These are phyloP conservation scores for Spinellus fusiger DNA, from an alignment of 192 early-diverging fungal genomes.

Conservation along the genomic window DNA sequence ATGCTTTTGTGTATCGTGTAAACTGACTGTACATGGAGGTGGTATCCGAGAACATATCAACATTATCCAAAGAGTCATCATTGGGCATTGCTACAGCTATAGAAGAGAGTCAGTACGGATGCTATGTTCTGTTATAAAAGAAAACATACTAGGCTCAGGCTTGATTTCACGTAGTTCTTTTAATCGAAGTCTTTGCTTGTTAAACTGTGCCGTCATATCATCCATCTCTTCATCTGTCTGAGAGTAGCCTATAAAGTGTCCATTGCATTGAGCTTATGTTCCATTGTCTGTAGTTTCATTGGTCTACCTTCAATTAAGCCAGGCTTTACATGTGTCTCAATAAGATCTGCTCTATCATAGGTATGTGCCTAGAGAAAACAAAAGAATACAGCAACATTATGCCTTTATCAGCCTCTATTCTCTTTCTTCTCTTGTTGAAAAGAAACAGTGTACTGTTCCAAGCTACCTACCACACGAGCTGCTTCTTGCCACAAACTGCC, in stretches of 20 bases:
- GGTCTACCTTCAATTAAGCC: slow-evolving; percentile 46
- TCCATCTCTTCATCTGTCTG: slow-evolving; percentile 59
- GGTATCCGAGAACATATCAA: slow-evolving; percentile 95
- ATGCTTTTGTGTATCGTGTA: slow-evolving; percentile 68
- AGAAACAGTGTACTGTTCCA: too few species aligned
- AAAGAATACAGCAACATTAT: background rate
- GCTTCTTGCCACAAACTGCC: slow-evolving; percentile 78
- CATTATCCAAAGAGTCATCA: slow-evolving; percentile 69
- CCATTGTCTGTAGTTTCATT: background rate
- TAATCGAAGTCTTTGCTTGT: slow-evolving; percentile 53
- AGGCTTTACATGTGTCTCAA: slow-evolving; percentile 71
- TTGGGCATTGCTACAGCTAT: slow-evolving; percentile 23
- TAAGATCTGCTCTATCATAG: slow-evolving; percentile 56
- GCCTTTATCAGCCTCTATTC: background rate
- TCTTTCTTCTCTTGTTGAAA: too few species aligned
- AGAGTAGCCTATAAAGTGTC: slow-evolving; percentile 27
- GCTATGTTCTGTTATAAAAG: background rate
- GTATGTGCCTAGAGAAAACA: slow-evolving; percentile 38
- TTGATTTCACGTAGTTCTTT: slow-evolving; percentile 52
- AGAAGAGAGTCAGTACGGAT: background rate
- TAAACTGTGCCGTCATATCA: slow-evolving; percentile 56
- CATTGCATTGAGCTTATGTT: background rate
- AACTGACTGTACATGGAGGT: slow-evolving; percentile 87
- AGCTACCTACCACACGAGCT: slow-evolving; percentile 45
- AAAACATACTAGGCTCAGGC: slow-evolving; percentile 32